Percentiles rank a stretch among this genome's conserved stretches.
Evolutionary conservation across 2,329 filamentous ascomycete species (phyloP).

Genomic region (Paramyrothecium sp.): DNA sequence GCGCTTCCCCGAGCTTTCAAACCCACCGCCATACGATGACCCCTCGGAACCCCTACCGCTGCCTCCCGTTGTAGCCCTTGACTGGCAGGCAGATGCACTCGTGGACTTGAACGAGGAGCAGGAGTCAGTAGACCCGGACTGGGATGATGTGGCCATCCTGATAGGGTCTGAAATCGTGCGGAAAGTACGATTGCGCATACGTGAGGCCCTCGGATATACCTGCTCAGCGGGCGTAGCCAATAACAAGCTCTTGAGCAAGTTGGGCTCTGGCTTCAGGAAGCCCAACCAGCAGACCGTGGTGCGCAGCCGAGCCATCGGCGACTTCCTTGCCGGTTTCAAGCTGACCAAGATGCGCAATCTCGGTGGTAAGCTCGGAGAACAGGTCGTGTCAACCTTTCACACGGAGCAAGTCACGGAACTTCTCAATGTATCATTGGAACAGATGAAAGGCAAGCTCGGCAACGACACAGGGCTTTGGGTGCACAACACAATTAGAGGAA

Average conservation of each 20-base stretch:
- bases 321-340: slow-evolving; percentile 82
- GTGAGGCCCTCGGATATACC: slow-evolving; percentile 75
- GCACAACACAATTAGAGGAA: slow-evolving; percentile 78
- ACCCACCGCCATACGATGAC: slow-evolving; percentile 70
- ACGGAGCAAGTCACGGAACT: slow-evolving; percentile 80
- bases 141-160: slow-evolving; percentile 89
- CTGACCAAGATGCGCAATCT: slow-evolving; percentile 93
- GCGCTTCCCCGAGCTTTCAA: slow-evolving; percentile 69
- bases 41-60: slow-evolving; percentile 68
- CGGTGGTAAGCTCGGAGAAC: slow-evolving; percentile 92
- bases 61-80: slow-evolving; percentile 66
- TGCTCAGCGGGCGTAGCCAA: slow-evolving; percentile 85
- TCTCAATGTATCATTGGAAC: slow-evolving; percentile 68
- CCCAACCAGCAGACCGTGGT: slow-evolving; percentile 95
- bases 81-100: slow-evolving; percentile 83
- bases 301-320: slow-evolving; percentile 74
- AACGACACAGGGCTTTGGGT: slow-evolving; percentile 86
- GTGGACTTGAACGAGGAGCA: slow-evolving; percentile 74
- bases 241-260: slow-evolving; percentile 95
- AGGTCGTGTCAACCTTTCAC: slow-evolving; percentile 75
- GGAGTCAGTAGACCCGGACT: slow-evolving; percentile 83
- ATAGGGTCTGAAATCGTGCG: slow-evolving; percentile 89
- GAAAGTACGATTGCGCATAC: slow-evolving; percentile 67
- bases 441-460: slow-evolving; percentile 74
- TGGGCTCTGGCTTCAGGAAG: slow-evolving; percentile 89